Evolutionary conservation across 2,329 filamentous ascomycete species (phyloP).

Genomic region (Chrysoporthe deuterocubensis): DNA sequence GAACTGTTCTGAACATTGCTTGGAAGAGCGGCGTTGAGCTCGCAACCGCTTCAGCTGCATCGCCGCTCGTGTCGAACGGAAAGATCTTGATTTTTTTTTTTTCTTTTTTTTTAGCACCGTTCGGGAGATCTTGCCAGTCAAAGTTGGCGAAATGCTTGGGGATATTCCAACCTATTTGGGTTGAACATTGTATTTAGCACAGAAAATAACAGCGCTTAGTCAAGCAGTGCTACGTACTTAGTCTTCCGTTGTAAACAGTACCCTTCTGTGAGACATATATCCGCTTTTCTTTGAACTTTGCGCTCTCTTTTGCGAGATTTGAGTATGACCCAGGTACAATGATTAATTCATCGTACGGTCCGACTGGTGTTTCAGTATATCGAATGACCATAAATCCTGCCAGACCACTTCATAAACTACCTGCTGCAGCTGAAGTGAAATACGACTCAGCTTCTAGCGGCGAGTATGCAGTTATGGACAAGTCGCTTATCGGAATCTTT

Average conservation of each 20-base stretch:
- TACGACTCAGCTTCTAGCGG: slow-evolving; percentile 49
- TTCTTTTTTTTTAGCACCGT: slow-evolving; percentile 38
- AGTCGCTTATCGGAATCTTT: slow-evolving; percentile 34
- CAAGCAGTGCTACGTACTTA: slow-evolving; percentile 41
- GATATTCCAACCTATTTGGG: slow-evolving; percentile 54
- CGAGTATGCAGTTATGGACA: slow-evolving; percentile 47
- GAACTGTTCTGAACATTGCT: slow-evolving; percentile 47
- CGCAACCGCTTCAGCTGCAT: slow-evolving; percentile 39
- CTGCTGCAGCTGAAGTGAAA: slow-evolving; percentile 42
- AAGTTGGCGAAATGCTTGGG: slow-evolving; percentile 60
- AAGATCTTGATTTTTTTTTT: slow-evolving; percentile 45
- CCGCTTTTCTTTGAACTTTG: slow-evolving; percentile 39
- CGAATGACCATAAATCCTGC: slow-evolving; percentile 55
- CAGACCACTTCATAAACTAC: slow-evolving; percentile 48
- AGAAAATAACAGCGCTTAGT: too few species aligned
- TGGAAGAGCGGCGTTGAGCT: slow-evolving; percentile 49
- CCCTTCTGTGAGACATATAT: slow-evolving; percentile 59
- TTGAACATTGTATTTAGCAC: neutral
- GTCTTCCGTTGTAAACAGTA: slow-evolving; percentile 57
- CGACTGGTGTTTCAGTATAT: slow-evolving; percentile 55
- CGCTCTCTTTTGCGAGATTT: slow-evolving; percentile 45
- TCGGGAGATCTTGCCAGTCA: slow-evolving; percentile 44
- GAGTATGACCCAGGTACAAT: slow-evolving; percentile 54
- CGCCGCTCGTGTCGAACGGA: slow-evolving; percentile 44
- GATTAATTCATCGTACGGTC: slow-evolving; percentile 58